Percentiles rank a stretch among this genome's conserved stretches.
These are phyloP conservation scores for Kalmusia sp. DNA, from an alignment of 2,329 filamentous ascomycete species.

Conservation along the genomic window DNA sequence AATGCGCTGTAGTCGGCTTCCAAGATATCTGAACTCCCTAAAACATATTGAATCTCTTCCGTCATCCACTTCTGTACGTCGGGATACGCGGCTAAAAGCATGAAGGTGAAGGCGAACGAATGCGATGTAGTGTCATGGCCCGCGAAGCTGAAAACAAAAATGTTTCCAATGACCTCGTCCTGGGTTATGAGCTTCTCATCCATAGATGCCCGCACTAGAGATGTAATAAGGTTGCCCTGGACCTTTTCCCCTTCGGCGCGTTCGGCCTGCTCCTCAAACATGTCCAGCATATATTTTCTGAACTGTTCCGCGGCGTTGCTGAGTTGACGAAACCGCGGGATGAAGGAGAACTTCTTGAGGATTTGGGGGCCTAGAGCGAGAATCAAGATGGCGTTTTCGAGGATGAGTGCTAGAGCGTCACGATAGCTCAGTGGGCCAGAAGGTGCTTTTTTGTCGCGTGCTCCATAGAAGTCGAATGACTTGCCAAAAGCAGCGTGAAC, in stretches of 20 bases:
- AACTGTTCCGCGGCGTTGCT: neutral
- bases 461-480: slow-evolving; percentile 20
- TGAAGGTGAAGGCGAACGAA: slow-evolving; percentile 51
- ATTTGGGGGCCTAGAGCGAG: neutral
- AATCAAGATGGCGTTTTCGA: slow-evolving; percentile 29
- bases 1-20: slow-evolving; percentile 47
- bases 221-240: slow-evolving; percentile 16
- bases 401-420: slow-evolving; percentile 22
- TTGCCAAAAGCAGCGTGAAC: slow-evolving; percentile 37
- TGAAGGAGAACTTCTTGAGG: neutral
- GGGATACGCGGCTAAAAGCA: slow-evolving; percentile 54
- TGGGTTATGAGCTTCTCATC: slow-evolving; percentile 10
- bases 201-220: slow-evolving; percentile 7
- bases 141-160: slow-evolving; percentile 58
- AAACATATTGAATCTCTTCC: slow-evolving; percentile 47
- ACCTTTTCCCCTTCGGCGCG: neutral
- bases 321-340: neutral
- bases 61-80: slow-evolving; percentile 55
- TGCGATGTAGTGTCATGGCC: slow-evolving; percentile 60
- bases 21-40: slow-evolving; percentile 27
- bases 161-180: slow-evolving; percentile 57
- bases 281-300: neutral
- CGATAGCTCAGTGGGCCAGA: slow-evolving; percentile 7
- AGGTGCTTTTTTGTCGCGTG: neutral
- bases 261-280: neutral